phyloP scores from a whole-genome alignment of 2,329 filamentous ascomycete species.

The Penicillium hordei region DNA sequence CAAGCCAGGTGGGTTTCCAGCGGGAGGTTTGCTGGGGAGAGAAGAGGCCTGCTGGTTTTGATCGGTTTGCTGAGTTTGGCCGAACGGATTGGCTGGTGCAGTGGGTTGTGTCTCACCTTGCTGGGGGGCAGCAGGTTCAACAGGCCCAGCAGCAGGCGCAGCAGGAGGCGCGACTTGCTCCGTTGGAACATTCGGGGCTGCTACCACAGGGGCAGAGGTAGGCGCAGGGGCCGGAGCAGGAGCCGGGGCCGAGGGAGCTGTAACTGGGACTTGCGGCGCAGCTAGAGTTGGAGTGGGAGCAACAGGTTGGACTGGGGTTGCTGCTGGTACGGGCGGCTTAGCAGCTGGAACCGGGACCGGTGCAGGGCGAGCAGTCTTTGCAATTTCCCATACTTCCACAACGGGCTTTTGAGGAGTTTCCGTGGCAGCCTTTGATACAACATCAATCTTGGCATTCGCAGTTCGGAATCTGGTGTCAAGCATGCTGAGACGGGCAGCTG shows the following conservation, averaged over 20 bases:
- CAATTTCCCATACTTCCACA: constrained; percentile 80
- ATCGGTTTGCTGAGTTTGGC: constrained; percentile 27
- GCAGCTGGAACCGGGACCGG: constrained; percentile 36
- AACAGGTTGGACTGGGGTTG: constrained; percentile 19
- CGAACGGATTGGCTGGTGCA: constrained; percentile 27
- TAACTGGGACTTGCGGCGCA: constrained; percentile 3
- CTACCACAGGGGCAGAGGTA: background rate
- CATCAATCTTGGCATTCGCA: constrained; percentile 69
- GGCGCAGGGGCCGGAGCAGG: constrained; percentile 15
- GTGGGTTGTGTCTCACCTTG: constrained; percentile 17
- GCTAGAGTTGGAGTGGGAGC: constrained; percentile 23
- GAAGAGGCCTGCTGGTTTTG: constrained; percentile 25
- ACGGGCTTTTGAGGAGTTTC: constrained; percentile 84
- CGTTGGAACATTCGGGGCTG: background rate
- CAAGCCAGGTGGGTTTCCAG: constrained; percentile 43
- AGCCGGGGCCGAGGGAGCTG: constrained; percentile 6
- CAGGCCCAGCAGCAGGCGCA: background rate
- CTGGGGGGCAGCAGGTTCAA: constrained; percentile 15
- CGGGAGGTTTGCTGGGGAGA: constrained; percentile 36
- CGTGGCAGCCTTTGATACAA: constrained; percentile 77
- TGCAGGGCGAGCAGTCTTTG: constrained; percentile 63
- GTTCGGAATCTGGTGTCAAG: constrained; percentile 66
- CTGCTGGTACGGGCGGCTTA: constrained; percentile 29
- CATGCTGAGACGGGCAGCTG: constrained; percentile 74
- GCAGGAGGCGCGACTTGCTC: background rate